A percentile compares a stretch with the other conserved stretches of the same genome.
phyloP scores from a whole-genome alignment of 306 rosid species.

The Leucaena leucocephala region DNA sequence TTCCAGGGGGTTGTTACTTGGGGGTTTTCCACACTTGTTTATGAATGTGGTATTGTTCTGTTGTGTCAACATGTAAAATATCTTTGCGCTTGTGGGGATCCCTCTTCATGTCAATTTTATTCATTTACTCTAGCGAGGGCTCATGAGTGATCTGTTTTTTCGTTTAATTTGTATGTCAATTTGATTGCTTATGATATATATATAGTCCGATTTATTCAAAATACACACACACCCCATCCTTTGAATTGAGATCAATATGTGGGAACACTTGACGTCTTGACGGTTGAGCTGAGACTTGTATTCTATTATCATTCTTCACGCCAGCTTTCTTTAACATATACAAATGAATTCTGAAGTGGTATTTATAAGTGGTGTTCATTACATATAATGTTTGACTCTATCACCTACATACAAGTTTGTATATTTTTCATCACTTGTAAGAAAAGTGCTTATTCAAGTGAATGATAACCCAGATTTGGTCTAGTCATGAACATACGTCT shows the following conservation, averaged over 20 bases:
- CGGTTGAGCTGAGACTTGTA: conserved; percentile 30
- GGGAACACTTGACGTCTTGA: conserved; percentile 41
- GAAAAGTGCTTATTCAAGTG: neutral
- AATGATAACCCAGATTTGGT: neutral
- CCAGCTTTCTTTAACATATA: conserved; percentile 7
- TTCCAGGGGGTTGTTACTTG: conserved; percentile 18
- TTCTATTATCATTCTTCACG: conserved; percentile 28
- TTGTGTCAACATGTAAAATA: conserved; percentile 46
- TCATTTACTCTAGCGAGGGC: conserved; percentile 43
- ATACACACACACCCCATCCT: conserved; percentile 23
- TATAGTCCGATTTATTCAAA: conserved; percentile 35
- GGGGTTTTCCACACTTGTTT: conserved; percentile 29
- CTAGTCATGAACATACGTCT: too few species aligned
- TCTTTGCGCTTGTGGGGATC: conserved; percentile 34
- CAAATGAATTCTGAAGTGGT: neutral
- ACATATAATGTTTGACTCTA: neutral
- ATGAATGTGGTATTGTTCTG: conserved; percentile 36
- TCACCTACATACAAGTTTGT: neutral
- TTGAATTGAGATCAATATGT: conserved; percentile 50
- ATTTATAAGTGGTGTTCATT: neutral
- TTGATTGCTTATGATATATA: conserved; percentile 41
- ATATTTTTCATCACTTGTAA: neutral
- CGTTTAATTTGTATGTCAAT: neutral
- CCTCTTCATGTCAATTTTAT: conserved; percentile 40
- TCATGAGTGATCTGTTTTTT: conserved; percentile 35